Conservation (phyloP, 2,329 filamentous ascomycete genomes). For the Claviceps pazoutovae region DNA sequence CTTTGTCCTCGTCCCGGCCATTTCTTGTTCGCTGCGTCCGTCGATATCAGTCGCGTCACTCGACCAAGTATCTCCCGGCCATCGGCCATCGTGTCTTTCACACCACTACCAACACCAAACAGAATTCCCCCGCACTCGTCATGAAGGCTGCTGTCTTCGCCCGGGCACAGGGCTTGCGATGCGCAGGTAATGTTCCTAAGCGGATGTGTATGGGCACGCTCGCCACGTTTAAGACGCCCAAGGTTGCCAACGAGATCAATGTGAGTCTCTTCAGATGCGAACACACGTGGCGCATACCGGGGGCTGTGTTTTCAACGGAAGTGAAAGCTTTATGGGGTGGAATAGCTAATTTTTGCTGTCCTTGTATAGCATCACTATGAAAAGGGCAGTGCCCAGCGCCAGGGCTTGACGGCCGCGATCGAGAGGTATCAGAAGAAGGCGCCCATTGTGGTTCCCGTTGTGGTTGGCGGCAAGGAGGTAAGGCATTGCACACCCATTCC, state of each 20-base stretch:
- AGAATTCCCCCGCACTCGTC: neutral
- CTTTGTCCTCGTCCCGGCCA: too few relatives aligned
- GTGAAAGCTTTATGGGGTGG: too few relatives aligned
- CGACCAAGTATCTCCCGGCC: too few relatives aligned
- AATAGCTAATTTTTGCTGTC: neutral
- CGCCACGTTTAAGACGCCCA: constrained; percentile 77
- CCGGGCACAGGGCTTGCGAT: constrained; percentile 19
- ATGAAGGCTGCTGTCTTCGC: constrained; percentile 23
- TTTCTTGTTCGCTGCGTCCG: too few relatives aligned
- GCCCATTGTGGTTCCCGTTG: constrained; percentile 66
- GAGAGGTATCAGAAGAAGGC: constrained; percentile 53
- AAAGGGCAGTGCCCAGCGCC: constrained; percentile 68
- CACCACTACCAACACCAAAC: neutral
- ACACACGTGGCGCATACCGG: too few relatives aligned
- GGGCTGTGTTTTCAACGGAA: too few relatives aligned
- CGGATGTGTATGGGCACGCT: constrained; percentile 39
- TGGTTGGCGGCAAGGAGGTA: constrained; percentile 73
- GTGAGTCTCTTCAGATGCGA: constrained; percentile 36
- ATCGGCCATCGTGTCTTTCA: neutral
- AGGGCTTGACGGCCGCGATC: constrained; percentile 61
- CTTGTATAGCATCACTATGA: constrained; percentile 67
- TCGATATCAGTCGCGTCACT: too few relatives aligned
- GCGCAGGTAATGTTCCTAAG: constrained; percentile 15
- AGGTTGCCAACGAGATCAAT: constrained; percentile 88
- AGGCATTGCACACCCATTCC: constrained; percentile 10